A percentile compares a stretch with the other conserved stretches of the same genome.
These are phyloP conservation scores for Blastomyces emzantsi DNA, from an alignment of 2,329 filamentous ascomycete species.

Conservation along the genomic window DNA sequence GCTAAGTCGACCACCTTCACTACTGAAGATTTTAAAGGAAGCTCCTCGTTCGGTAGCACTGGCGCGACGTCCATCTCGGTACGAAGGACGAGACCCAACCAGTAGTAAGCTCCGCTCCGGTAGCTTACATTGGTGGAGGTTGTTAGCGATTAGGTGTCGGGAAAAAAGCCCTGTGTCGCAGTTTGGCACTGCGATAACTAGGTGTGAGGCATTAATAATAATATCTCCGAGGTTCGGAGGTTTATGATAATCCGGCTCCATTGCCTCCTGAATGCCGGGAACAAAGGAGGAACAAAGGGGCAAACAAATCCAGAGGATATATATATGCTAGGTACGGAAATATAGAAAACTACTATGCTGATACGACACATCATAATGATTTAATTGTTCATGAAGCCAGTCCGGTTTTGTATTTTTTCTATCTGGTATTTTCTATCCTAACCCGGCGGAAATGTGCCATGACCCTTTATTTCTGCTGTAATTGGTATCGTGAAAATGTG, in stretches of 20 bases:
- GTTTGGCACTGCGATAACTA: background rate
- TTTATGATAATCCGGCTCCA: background rate
- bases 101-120: constrained; percentile 23
- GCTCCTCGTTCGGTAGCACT: constrained; percentile 27
- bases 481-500: constrained; percentile 27
- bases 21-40: constrained; percentile 28
- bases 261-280: background rate
- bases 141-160: constrained; percentile 12
- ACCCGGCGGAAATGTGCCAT: background rate
- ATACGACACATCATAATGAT: background rate
- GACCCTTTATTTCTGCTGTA: background rate
- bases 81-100: constrained; percentile 24
- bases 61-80: constrained; percentile 34
- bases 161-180: background rate
- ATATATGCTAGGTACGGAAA: background rate
- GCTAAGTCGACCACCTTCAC: constrained; percentile 30
- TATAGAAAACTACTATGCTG: background rate
- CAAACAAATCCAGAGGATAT: background rate
- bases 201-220: background rate
- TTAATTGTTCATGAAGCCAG: background rate
- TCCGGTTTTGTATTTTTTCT: background rate
- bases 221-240: constrained; percentile 6
- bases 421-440: background rate
- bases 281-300: background rate
- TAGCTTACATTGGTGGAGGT: constrained; percentile 28